Evolutionary conservation across 2,329 filamentous ascomycete species (phyloP), one percentile per base, ranked within the genome.

Genomic region (Colletotrichum sp.): DNA sequence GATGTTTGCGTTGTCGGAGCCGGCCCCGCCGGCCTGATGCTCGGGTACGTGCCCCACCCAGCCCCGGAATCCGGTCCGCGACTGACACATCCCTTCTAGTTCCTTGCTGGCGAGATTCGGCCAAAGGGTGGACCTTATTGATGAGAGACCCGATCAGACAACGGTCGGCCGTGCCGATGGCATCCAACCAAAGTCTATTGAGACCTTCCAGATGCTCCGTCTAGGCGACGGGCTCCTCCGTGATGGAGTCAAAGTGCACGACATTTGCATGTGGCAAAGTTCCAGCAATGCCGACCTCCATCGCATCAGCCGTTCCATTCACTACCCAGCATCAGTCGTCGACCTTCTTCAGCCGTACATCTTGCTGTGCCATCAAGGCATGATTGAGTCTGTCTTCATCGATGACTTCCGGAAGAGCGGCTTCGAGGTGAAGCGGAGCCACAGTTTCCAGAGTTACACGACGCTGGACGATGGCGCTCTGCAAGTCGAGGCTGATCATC

Each of bases 351-450:
- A 84, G 49, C 81, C 82, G 4, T 84, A 81, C 39, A 82, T 84
- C 52, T 80, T 84, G 57, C 78, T 84, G 26, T 81, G 80, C 30
- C 91, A 92, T 77, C 91, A 93, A 79, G 91, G 91, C 18, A 92
- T 92, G 87, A 85, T 92, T 0, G 91, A 93, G 80, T 86, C 88
- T 21, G 81, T 89, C 4, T 88, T 93, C 70, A 85, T 91, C 49
- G 83, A 89, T 6, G 91, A 93, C 77, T 86, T 92, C 72, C 81
- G 83, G 30, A 85, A 87, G 68, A 84, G 90, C 59, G 89, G 89
- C 4, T 82, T 89, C 6, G 81, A 83, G 8, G 89, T 92, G 5
- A 83, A 82, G 13, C 84, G 91, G 3, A 63, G 39, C 26, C 73
- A 68, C 21, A 76, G 63, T 13, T 76, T 76, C 10, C 63, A 32